Percentiles rank a stretch among this genome's conserved stretches.
These are phyloP conservation scores for Rhododendron kiyosumense DNA, from an alignment of 148 eudicot genomes.

Conservation along the genomic window DNA sequence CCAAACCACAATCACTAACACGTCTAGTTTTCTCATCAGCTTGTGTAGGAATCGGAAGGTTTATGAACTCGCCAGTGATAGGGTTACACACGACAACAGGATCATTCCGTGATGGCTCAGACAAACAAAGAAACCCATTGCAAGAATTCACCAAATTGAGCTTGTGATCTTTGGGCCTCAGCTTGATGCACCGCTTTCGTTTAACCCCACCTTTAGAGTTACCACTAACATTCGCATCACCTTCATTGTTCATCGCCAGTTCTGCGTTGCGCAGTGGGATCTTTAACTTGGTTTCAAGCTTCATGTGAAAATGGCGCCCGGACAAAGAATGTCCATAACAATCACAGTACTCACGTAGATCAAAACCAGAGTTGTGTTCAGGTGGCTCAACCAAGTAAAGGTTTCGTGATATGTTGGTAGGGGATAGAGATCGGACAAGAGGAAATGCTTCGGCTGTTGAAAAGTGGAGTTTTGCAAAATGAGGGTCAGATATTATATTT, in stretches of 20 bases:
- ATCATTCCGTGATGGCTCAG: not conserved
- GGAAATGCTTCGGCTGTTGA: not conserved
- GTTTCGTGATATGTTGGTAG: slow-evolving; percentile 1
- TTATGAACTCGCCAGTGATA: slow-evolving; percentile 17
- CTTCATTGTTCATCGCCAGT: not conserved
- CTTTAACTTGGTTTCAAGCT: slow-evolving; percentile 10
- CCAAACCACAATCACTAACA: slow-evolving; percentile 12
- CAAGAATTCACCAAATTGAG: slow-evolving; percentile 13
- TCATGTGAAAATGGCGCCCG: not conserved
- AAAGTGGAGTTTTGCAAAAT: slow-evolving; percentile 12
- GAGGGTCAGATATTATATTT: not conserved
- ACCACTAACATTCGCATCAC: not conserved
- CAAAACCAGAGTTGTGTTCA: not conserved
- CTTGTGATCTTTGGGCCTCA: not conserved
- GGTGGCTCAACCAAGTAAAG: slow-evolving; percentile 11
- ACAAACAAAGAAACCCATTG: slow-evolving; percentile 15
- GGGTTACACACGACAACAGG: slow-evolving; percentile 24
- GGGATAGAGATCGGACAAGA: not conserved
- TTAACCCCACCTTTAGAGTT: not conserved
- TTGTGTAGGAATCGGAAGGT: not conserved
- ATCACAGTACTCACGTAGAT: not conserved
- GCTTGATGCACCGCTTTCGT: slow-evolving; percentile 6
- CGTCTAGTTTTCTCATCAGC: not conserved
- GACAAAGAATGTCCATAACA: not conserved
- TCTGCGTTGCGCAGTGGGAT: slow-evolving; percentile 11